Base-by-base conservation (phyloP, 306 rosid genomes). In the Oemleria cerasiformis region DNA sequence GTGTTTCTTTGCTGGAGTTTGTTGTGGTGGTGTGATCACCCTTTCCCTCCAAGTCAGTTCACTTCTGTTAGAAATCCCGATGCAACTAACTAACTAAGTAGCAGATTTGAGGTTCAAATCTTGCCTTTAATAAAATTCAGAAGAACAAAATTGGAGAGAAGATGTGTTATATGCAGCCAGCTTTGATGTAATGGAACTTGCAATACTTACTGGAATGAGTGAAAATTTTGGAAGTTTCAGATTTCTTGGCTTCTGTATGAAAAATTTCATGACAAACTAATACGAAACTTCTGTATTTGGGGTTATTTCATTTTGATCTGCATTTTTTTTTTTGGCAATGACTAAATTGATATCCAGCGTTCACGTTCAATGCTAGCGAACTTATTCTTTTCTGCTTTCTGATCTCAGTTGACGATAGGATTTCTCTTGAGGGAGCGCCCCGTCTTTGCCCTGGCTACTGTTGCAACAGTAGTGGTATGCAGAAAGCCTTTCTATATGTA, bases 1-100 rank as follows among this genome's bases (percentile, higher is more conserved):
- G 60, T 80, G 77, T 74, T 86, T 77, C 80, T 88, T 88, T 61
- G 91, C 91, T 3, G 91, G 91, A 34, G 94, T 88, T 68, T 88
- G 91, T 67, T 74, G 81, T 70, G 91, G 94, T 8, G 81, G 94
- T 59, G 82, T 84, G 63, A 81, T 86, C 80, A 88, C 94, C 71
- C 87, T 86, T 80, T 71, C 83, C 8, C 44, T 85, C 73, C 87
- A 88, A 90, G 90, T 88, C 59, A 70, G 72, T 73, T 25, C 48
- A n/a, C n/a, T 25, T 42, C 48, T 34, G 36, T 60, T 65, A 59
- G 36, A 41, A 25, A 76, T 68, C 38, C 53, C 42, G 7, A n/a
- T 13, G 51, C 51, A 4, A 48, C 7, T 15, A 48, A 48, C 1
- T 14, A 4, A 48, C 7, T 15, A 48, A 48, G 5, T 14, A 17